A percentile compares a stretch with the other conserved stretches of the same genome.
Evolutionary conservation across 257 asterid genomes (phyloP).

Genomic region (Voacanga thouarsii): DNA sequence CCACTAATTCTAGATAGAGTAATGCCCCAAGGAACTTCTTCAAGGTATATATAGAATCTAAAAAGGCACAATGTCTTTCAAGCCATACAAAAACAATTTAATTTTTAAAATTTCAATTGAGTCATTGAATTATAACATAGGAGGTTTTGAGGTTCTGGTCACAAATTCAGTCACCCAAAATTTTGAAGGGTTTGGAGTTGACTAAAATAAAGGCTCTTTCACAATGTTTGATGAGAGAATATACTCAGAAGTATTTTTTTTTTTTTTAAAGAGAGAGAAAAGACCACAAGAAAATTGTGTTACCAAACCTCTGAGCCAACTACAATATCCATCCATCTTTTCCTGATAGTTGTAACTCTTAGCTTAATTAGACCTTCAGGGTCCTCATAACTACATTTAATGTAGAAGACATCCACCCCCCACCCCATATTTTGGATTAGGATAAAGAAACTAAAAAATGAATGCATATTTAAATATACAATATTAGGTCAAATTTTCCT

Average conservation of each 20-base stretch:
- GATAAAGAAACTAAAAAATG: background rate
- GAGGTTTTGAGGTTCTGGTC: background rate
- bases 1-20: background rate
- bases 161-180: background rate
- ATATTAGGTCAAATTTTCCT: background rate
- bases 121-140: background rate
- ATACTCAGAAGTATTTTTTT: background rate
- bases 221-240: background rate
- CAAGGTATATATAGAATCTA: background rate
- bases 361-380: constrained; percentile 73
- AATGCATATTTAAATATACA: background rate
- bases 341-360: constrained; percentile 79
- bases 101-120: background rate
- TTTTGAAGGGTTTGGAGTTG: background rate
- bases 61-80: background rate
- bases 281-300: background rate
- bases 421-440: constrained; percentile 1
- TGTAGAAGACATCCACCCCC: constrained; percentile 2
- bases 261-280: background rate
- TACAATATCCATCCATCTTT: constrained; percentile 82
- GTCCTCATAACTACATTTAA: constrained; percentile 72
- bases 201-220: background rate
- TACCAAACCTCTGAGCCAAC: constrained; percentile 65
- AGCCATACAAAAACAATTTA: background rate
- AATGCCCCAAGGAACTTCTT: background rate